These are phyloP conservation scores for Calonectria pteridis DNA, from an alignment of 2,329 filamentous ascomycete species.

Conservation along the genomic window DNA sequence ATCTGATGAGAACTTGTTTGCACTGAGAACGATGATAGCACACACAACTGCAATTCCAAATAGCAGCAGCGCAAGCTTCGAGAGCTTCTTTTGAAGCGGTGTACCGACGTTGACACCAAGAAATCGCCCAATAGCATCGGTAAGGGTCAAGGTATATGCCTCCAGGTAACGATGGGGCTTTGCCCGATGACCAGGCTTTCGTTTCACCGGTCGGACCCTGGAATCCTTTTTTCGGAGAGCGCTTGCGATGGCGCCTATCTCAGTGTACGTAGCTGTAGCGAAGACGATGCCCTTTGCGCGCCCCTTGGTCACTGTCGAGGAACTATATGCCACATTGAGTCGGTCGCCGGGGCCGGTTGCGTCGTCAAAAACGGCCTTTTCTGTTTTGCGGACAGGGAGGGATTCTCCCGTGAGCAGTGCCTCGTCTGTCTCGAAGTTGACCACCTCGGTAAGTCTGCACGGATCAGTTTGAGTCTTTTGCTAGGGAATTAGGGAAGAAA, in stretches of 20 bases:
- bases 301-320: conserved; percentile 73
- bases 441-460: conserved; percentile 60
- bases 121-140: conserved; percentile 72
- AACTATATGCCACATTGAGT: conserved; percentile 73
- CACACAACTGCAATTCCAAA: conserved; percentile 77
- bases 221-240: conserved; percentile 55
- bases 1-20: conserved; percentile 68
- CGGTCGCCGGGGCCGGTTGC: conserved; percentile 66
- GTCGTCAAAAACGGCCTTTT: conserved; percentile 55
- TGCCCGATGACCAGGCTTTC: conserved; percentile 57
- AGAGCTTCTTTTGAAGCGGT: conserved; percentile 78
- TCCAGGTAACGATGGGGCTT: conserved; percentile 49
- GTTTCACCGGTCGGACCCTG: conserved; percentile 53
- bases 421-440: conserved; percentile 78
- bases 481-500: neutral
- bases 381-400: conserved; percentile 69
- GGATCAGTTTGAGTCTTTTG: neutral
- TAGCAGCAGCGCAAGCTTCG: conserved; percentile 74
- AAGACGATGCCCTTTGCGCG: conserved; percentile 72
- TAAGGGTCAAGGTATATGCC: conserved; percentile 55
- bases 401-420: conserved; percentile 76
- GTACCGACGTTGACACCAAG: conserved; percentile 78
- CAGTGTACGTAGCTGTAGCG: conserved; percentile 71
- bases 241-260: conserved; percentile 72
- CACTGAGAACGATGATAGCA: conserved; percentile 76